phyloP scores from a whole-genome alignment of 495 filamentous ascomycete species.

The Hyaloscypha bicolor region DNA sequence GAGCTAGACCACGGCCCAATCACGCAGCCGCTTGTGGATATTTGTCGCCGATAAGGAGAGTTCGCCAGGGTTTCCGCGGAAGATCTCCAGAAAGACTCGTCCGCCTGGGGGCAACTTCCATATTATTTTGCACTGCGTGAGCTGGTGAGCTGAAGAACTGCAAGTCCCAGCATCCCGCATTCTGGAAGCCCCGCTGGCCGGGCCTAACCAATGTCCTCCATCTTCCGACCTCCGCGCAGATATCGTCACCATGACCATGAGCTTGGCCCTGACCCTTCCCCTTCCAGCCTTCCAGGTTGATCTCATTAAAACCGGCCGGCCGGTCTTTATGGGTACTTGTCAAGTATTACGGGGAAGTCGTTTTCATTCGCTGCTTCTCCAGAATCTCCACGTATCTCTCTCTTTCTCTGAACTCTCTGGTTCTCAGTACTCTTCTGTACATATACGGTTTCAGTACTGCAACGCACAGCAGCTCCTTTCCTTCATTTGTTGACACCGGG shows the following conservation, averaged over 20 bases:
- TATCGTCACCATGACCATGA: conserved; percentile 6
- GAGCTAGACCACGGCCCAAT: background rate
- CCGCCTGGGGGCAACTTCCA: background rate
- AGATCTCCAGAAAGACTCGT: conserved; percentile 1
- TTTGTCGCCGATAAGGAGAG: background rate
- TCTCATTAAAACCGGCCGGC: background rate
- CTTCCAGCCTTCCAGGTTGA: background rate
- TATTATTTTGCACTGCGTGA: no score
- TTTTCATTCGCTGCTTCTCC: background rate
- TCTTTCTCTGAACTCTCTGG: background rate
- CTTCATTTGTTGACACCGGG: background rate
- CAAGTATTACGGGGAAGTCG: conserved; percentile 4
- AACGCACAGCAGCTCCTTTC: background rate
- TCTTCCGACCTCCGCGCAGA: conserved; percentile 19
- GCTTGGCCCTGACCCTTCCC: no score
- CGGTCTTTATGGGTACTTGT: conserved; percentile 14
- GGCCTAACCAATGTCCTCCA: background rate
- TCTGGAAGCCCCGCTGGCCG: conserved; percentile 3
- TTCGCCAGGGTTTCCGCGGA: background rate
- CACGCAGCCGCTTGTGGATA: background rate
- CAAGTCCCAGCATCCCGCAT: conserved; percentile 16
- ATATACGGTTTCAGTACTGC: conserved; percentile 2
- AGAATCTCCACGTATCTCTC: conserved; percentile 24
- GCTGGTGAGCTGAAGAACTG: background rate
- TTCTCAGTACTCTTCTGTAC: background rate